A percentile compares a stretch with the other conserved stretches of the same genome.
Conservation (phyloP, 2,329 filamentous ascomycete genomes). For the Talaromyces sp. region DNA sequence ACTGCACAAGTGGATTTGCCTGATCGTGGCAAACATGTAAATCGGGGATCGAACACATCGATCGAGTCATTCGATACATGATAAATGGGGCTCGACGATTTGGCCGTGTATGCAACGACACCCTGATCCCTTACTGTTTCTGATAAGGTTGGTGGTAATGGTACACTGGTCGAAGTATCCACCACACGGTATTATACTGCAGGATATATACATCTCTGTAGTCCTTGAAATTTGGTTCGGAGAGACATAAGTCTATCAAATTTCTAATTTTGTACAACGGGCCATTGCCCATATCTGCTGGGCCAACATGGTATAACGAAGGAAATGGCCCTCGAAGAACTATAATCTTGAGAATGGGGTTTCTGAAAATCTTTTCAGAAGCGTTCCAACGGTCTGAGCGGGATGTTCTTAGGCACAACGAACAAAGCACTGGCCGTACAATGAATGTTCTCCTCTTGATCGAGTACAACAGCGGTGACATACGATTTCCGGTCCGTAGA, state of each 20-base stretch:
- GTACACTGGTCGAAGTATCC: background rate
- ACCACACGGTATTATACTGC: background rate
- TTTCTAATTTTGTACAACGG: background rate
- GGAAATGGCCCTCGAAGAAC: background rate
- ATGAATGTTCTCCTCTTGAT: slow-evolving; percentile 52
- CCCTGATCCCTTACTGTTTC: background rate
- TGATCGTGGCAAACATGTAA: background rate
- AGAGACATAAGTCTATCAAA: background rate
- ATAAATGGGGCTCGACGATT: no score
- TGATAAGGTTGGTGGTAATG: background rate
- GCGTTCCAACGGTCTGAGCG: slow-evolving; percentile 39
- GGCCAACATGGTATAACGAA: background rate
- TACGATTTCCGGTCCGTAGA: slow-evolving; percentile 40
- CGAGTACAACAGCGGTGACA: slow-evolving; percentile 34
- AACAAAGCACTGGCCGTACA: slow-evolving; percentile 60
- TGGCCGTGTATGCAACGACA: background rate
- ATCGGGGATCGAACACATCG: background rate
- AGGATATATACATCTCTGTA: background rate
- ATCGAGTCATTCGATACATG: background rate
- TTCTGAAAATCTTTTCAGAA: slow-evolving; percentile 30
- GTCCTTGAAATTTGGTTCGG: background rate
- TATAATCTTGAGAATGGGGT: background rate
- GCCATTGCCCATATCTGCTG: background rate
- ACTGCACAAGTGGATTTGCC: background rate
- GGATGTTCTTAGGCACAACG: slow-evolving; percentile 54